Evolutionary conservation across 2,329 filamentous ascomycete species (phyloP).

Genomic region (Magnaporthiopsis rhizophila): DNA sequence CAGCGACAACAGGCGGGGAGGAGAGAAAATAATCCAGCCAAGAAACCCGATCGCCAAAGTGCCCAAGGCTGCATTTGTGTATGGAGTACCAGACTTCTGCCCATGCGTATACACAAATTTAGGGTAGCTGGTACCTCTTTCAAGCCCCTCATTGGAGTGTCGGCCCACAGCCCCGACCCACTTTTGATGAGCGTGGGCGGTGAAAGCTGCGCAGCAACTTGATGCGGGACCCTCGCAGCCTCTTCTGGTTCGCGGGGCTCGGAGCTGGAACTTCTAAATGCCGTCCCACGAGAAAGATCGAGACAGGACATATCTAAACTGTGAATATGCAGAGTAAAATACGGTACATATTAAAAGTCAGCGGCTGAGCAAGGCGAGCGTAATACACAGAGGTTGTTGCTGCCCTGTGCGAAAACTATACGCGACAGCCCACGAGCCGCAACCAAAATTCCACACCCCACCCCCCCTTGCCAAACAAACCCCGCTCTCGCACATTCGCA

Average conservation of each 20-base stretch:
- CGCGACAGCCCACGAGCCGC: neutral
- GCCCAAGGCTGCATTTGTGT: neutral
- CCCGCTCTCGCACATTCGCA: neutral
- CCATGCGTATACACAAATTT: neutral
- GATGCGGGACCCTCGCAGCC: neutral
- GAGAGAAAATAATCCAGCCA: neutral
- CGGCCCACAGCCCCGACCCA: neutral
- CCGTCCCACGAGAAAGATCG: neutral
- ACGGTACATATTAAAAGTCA: too few species aligned
- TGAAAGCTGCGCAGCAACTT: neutral
- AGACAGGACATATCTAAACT: neutral
- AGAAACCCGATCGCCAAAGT: neutral
- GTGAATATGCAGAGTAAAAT: too few species aligned
- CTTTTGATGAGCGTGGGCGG: neutral
- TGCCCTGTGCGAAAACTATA: neutral
- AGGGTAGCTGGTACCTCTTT: neutral
- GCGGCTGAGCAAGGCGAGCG: too few species aligned
- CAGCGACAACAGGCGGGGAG: neutral
- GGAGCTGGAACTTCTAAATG: constrained; percentile 8
- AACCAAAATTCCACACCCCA: neutral
- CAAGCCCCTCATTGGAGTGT: neutral
- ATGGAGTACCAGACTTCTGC: neutral
- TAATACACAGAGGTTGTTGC: neutral
- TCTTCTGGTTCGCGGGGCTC: constrained; percentile 5
- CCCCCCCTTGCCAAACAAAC: neutral